phyloP scores from a whole-genome alignment of 2,329 filamentous ascomycete species.

The Alternaria longipes region DNA sequence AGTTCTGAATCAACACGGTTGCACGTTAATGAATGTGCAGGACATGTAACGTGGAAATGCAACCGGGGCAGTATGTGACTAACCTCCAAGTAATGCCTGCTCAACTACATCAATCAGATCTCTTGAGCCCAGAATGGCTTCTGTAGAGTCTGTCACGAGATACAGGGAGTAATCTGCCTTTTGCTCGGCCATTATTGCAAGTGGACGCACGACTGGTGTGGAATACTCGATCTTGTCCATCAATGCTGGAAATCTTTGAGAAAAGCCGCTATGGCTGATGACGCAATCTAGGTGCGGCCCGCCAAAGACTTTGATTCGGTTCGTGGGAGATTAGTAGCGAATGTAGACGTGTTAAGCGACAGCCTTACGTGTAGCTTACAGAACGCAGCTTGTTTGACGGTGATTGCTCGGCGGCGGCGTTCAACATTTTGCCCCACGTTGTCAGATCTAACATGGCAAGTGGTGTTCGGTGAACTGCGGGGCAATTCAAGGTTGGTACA shows the following conservation, averaged over 20 bases:
- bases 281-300: constrained; percentile 9
- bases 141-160: constrained; percentile 92
- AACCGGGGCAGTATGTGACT: constrained; percentile 18
- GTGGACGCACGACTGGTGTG: constrained; percentile 24
- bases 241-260: neutral
- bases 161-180: constrained; percentile 81
- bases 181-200: constrained; percentile 34
- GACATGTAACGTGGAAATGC: neutral
- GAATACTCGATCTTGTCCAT: neutral
- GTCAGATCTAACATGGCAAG: neutral
- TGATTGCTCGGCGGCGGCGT: neutral
- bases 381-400: neutral
- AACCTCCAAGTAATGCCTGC: constrained; percentile 76
- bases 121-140: constrained; percentile 76
- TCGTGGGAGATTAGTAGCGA: constrained; percentile 1
- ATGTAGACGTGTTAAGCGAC: neutral
- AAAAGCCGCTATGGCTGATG: constrained; percentile 8
- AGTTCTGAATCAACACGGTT: neutral
- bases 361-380: neutral
- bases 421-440: neutral
- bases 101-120: constrained; percentile 78
- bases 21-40: neutral
- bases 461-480: constrained; percentile 4
- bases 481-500: neutral
- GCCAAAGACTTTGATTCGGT: constrained; percentile 2